Base-by-base conservation (phyloP, 176 grass and related monocot genomes). In the Rhynchospora tenuis region DNA sequence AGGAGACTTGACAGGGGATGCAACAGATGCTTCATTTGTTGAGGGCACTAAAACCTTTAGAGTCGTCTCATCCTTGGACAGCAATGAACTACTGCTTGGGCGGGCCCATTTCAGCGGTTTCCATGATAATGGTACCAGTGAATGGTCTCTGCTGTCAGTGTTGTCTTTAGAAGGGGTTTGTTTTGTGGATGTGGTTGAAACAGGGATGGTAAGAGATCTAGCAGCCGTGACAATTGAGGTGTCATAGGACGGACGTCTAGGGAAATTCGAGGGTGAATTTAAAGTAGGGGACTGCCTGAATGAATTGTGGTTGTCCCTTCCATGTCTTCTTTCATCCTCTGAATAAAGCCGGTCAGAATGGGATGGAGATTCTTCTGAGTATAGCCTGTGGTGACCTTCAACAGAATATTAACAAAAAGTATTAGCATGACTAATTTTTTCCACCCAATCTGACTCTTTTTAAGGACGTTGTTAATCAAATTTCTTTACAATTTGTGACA, bases 51-150 rank as follows among this genome's bases (percentile, higher is more conserved):
- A 74, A 80, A 44, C 77, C 51, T 83, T 83, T 0, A 83, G 9
- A 7, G 26, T 79, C 9, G 57, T 47, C 31, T 68, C 29, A 56
- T 77, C 73, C 73, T 77, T 77, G 13, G 26, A 5, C 0, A 2
- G 12, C 15, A 17, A 33, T 77, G 23, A 13, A 54, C 73, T 29
- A 15, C 56, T 88, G 20, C 56, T 63, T 13, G 76, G 44, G 8
- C 85, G 86, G 48, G 59, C 17, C 82, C 87, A 89, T 50, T 91
- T 91, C 7, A 43, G 78, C 1, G 81, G 59, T 29, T 89, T 89
- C 85, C 70, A 91, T 1, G 42, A 48, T 9, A 26, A 54, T 1
- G 83, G 70, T 28, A 13, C 62, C 33, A 91, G 77, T 0, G 65
- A 72, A 45, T 82, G 26, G 71, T 85, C 48, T 11, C 42, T 74